phyloP scores from a whole-genome alignment of 2,329 filamentous ascomycete genomes.

The Aspergillus ustus region DNA sequence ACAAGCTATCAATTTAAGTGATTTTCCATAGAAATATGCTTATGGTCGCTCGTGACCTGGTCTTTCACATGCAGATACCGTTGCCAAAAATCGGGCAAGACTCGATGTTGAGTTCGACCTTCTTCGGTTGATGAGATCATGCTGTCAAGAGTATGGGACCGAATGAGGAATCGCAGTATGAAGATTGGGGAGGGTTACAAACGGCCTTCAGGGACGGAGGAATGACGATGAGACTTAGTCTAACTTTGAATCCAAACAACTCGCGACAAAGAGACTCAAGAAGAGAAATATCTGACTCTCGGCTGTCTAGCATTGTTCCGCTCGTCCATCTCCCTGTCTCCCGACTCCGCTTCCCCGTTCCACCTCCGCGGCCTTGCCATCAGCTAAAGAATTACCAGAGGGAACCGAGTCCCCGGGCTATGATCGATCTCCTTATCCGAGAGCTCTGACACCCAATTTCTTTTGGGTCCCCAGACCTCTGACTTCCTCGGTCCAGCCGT shows the following conservation, averaged over 20 bases:
- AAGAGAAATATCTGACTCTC: conserved; percentile 4
- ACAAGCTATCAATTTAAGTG: conserved; percentile 5
- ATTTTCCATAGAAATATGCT: background rate
- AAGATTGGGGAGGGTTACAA: background rate
- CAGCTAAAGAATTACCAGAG: conserved; percentile 22
- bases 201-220: background rate
- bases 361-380: conserved; percentile 27
- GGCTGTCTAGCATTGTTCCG: conserved; percentile 32
- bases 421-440: conserved; percentile 31
- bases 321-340: conserved; percentile 36
- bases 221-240: background rate
- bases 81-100: background rate
- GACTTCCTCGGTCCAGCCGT: conserved; percentile 25
- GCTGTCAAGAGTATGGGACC: conserved; percentile 6
- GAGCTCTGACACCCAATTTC: conserved; percentile 17
- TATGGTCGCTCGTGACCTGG: background rate
- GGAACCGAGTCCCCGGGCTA: conserved; percentile 24
- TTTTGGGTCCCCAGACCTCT: conserved; percentile 2
- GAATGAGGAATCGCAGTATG: background rate
- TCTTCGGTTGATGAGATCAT: conserved; percentile 16
- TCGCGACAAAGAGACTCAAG: background rate
- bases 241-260: background rate
- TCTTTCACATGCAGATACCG: conserved; percentile 6
- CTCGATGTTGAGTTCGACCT: conserved; percentile 8
- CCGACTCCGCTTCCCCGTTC: conserved; percentile 44